phyloP scores from a whole-genome alignment of 805 yeast genomes.

The Candida easanensis region DNA sequence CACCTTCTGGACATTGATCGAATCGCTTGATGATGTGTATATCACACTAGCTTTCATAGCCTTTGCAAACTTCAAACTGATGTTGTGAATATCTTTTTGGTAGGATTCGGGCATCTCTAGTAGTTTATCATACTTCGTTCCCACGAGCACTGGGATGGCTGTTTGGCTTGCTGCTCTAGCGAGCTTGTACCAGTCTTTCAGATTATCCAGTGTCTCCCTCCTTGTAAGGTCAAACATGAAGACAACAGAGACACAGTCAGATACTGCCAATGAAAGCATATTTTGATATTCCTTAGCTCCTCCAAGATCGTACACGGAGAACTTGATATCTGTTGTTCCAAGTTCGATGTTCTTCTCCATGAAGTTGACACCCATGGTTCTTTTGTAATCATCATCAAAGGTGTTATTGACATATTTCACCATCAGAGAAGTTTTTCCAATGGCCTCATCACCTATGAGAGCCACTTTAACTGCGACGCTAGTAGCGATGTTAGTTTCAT shows the following conservation, averaged over 20 bases:
- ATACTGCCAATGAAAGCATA: constrained; percentile 90
- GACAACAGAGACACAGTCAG: constrained; percentile 87
- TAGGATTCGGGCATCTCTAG: constrained; percentile 75
- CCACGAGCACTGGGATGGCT: constrained; percentile 87
- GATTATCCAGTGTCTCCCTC: constrained; percentile 78
- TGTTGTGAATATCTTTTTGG: constrained; percentile 79
- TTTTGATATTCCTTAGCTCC: constrained; percentile 94
- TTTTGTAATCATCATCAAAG: constrained; percentile 88
- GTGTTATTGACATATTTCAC: constrained; percentile 95
- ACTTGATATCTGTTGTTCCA: constrained; percentile 82
- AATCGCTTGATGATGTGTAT: constrained; percentile 88
- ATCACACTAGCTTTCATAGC: constrained; percentile 85
- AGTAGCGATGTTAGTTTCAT: constrained; percentile 3
- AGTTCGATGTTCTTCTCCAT: constrained; percentile 87
- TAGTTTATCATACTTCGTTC: constrained; percentile 90
- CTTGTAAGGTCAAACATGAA: constrained; percentile 90
- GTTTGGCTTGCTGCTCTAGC: constrained; percentile 86
- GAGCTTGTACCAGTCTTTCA: constrained; percentile 93
- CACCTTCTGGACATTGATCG: constrained; percentile 90
- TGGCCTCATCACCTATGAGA: constrained; percentile 91
- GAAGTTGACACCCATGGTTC: constrained; percentile 92
- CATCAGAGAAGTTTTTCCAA: constrained; percentile 95
- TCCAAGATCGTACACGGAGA: constrained; percentile 93
- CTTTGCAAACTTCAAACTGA: constrained; percentile 78
- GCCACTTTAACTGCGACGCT: constrained; percentile 80